Evolutionary conservation across 1,139 yeast species (phyloP).

Genomic region (Debaryomyces psychrophilus): DNA sequence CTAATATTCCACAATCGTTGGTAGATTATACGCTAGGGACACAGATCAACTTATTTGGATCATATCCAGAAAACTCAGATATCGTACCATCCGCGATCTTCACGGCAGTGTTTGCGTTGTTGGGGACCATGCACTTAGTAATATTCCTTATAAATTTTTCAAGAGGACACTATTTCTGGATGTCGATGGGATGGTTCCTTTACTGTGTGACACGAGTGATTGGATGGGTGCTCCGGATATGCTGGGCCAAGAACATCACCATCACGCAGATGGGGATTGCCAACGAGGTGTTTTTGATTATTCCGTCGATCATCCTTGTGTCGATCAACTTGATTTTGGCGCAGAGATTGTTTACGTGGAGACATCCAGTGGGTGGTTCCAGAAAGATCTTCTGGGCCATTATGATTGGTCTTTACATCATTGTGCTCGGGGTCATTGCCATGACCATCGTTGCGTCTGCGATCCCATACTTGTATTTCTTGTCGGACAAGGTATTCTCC

Average conservation of each 20-base stretch:
- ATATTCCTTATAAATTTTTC: constrained; percentile 54
- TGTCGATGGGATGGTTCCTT: constrained; percentile 57
- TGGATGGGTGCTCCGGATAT: constrained; percentile 64
- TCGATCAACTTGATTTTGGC: constrained; percentile 68
- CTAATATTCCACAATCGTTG: constrained; percentile 40
- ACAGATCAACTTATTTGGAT: constrained; percentile 65
- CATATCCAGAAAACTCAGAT: constrained; percentile 60
- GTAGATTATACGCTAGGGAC: constrained; percentile 36
- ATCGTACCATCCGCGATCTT: constrained; percentile 66
- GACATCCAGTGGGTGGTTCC: constrained; percentile 78
- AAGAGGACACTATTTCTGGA: constrained; percentile 68
- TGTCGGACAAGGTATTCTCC: constrained; percentile 47
- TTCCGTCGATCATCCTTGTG: constrained; percentile 59
- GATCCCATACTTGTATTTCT: constrained; percentile 62
- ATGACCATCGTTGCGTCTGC: constrained; percentile 72
- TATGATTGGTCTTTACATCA: constrained; percentile 54
- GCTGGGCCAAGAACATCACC: constrained; percentile 57
- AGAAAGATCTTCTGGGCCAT: constrained; percentile 53
- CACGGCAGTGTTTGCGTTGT: constrained; percentile 53
- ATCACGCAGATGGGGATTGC: constrained; percentile 58
- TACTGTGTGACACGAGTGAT: constrained; percentile 56
- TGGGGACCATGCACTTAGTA: constrained; percentile 50
- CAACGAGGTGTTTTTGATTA: constrained; percentile 58
- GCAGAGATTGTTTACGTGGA: constrained; percentile 79
- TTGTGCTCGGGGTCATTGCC: constrained; percentile 61